These are phyloP conservation scores for Fomitopsis serialis DNA, from an alignment of 768 basidiomycete genomes.

Conservation along the genomic window DNA sequence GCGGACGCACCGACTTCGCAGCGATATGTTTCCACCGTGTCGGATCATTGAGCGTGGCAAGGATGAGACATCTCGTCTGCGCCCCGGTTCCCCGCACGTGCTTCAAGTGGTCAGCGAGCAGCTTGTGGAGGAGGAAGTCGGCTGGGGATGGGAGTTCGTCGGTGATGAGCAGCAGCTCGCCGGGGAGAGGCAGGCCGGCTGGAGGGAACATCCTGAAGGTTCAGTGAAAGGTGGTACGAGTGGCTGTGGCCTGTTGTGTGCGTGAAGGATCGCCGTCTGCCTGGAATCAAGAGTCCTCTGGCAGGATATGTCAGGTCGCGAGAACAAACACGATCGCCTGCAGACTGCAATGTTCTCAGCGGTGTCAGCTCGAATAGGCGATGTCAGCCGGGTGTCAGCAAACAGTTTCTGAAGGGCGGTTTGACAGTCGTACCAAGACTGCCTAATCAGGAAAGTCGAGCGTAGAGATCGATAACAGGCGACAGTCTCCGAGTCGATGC, in stretches of 20 bases:
- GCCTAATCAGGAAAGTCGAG: not conserved
- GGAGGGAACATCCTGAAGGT: slow-evolving; percentile 60
- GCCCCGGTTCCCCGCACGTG: slow-evolving; percentile 11
- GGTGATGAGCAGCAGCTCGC: slow-evolving; percentile 55
- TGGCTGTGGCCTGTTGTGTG: no score
- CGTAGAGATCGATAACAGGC: not conserved
- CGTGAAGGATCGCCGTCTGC: no score
- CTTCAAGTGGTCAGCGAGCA: slow-evolving; percentile 50
- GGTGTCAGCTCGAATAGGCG: no score
- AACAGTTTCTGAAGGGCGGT: no score
- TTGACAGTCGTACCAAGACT: not conserved
- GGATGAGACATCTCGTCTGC: slow-evolving; percentile 37
- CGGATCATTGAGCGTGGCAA: slow-evolving; percentile 54
- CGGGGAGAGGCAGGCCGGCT: slow-evolving; percentile 42
- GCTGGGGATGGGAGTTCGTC: slow-evolving; percentile 68
- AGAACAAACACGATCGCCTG: no score
- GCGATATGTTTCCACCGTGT: slow-evolving; percentile 60
- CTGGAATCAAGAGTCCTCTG: no score
- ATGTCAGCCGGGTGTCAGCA: no score
- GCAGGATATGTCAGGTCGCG: no score
- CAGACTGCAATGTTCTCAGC: no score
- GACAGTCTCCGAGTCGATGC: not conserved
- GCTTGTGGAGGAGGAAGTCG: slow-evolving; percentile 64
- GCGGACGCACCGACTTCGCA: slow-evolving; percentile 50
- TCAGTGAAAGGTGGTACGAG: no score